A percentile compares a stretch with the other conserved stretches of the same genome.
phyloP scores from a whole-genome alignment of 345 rosid species.

The Angophora floribunda region DNA sequence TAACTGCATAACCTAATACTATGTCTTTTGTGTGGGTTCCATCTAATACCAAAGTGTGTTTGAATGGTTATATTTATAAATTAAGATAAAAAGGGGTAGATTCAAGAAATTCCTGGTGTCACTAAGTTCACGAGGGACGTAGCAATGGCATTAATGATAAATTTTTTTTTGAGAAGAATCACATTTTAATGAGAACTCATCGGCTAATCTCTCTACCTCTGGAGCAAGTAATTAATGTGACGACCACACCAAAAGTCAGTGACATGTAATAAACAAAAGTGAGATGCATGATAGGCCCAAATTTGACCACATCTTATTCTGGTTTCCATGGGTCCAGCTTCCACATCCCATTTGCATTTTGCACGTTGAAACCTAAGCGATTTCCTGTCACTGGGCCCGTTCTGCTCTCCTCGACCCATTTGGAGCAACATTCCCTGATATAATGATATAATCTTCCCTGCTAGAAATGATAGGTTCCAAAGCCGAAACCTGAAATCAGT shows the following conservation, averaged over 20 bases:
- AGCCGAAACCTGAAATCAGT: no score
- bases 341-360: neutral
- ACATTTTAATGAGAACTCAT: neutral
- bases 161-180: no score
- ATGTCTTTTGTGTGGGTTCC: no score
- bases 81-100: neutral
- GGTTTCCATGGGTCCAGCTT: neutral
- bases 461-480: no score
- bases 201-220: neutral
- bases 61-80: neutral
- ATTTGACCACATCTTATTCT: no score
- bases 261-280: neutral
- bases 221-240: neutral
- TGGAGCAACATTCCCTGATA: no score
- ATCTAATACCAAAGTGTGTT: neutral
- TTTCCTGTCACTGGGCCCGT: no score
- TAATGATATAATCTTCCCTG: no score
- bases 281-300: neutral
- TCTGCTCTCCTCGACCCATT: neutral
- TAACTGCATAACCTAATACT: no score
- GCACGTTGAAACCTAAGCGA: neutral
- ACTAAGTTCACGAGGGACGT: neutral
- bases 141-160: neutral
- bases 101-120: neutral
- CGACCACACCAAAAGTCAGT: neutral